These are phyloP conservation scores for Hibiscus tridactylites DNA, from an alignment of 345 rosid genomes.

Conservation along the genomic window DNA sequence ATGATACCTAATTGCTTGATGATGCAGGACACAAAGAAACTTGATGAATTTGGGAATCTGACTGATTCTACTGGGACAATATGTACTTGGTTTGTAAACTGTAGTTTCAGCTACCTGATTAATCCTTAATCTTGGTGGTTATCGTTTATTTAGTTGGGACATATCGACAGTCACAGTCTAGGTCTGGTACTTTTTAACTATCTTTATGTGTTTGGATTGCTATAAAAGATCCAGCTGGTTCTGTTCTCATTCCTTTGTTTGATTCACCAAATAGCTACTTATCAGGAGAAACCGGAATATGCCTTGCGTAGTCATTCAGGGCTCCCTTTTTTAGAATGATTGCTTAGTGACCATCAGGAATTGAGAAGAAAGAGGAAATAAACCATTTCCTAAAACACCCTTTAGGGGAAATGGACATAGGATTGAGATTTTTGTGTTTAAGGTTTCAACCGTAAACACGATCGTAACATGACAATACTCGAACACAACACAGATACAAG, in stretches of 20 bases:
- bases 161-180: background rate
- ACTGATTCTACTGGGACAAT: background rate
- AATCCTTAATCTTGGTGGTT: background rate
- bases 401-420: background rate
- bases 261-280: background rate
- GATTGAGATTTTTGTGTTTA: too few relatives aligned
- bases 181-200: background rate
- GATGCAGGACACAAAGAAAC: background rate
- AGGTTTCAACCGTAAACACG: too few relatives aligned
- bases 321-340: background rate
- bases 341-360: background rate
- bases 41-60: background rate
- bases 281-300: background rate
- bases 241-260: background rate
- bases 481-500: too few relatives aligned
- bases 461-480: too few relatives aligned
- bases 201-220: background rate
- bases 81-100: background rate
- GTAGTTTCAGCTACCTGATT: background rate
- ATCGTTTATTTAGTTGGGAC: background rate
- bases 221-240: background rate
- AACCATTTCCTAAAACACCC: background rate
- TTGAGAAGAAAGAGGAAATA: background rate
- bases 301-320: background rate
- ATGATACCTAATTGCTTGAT: background rate